A percentile compares a stretch with the other conserved stretches of the same genome.
Evolutionary conservation across 768 basidiomycete genomes (phyloP).

Genomic region (Tulasnella sp.): DNA sequence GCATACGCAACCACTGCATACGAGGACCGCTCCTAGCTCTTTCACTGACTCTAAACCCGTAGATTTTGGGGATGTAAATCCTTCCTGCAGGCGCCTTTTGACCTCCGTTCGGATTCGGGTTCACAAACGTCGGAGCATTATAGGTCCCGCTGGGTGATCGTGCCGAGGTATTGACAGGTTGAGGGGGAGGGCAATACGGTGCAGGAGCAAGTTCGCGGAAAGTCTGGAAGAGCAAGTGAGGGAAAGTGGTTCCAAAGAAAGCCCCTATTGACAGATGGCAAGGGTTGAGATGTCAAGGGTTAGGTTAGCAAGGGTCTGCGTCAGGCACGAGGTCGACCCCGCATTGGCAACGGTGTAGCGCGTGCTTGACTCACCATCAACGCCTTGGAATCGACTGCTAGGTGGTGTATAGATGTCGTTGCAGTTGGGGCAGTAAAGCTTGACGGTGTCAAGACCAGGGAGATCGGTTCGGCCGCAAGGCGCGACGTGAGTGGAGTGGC

Average conservation of each 20-base stretch:
- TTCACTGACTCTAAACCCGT: slow-evolving; percentile 96
- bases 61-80: slow-evolving; percentile 87
- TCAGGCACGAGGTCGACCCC: not conserved
- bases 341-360: not conserved
- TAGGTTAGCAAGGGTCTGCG: not conserved
- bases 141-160: slow-evolving; percentile 25
- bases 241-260: slow-evolving; percentile 98
- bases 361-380: slow-evolving; percentile 63
- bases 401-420: slow-evolving; percentile 95
- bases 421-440: slow-evolving; percentile 96
- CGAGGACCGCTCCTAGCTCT: slow-evolving; percentile 89
- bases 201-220: slow-evolving; percentile 93
- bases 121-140: slow-evolving; percentile 45
- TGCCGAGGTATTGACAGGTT: slow-evolving; percentile 41
- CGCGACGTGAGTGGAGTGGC: slow-evolving; percentile 77
- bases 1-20: slow-evolving; percentile 91
- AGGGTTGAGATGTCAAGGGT: not conserved
- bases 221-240: slow-evolving; percentile 95
- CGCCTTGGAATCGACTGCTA: slow-evolving; percentile 88
- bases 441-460: slow-evolving; percentile 94
- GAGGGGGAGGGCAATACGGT: slow-evolving; percentile 63
- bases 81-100: slow-evolving; percentile 82
- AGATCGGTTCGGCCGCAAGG: slow-evolving; percentile 94
- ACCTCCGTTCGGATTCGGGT: slow-evolving; percentile 82
- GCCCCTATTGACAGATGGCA: slow-evolving; percentile 51